Base-by-base conservation (phyloP, 192 early-diverging fungal genomes). In the Entomortierella parvispora region DNA sequence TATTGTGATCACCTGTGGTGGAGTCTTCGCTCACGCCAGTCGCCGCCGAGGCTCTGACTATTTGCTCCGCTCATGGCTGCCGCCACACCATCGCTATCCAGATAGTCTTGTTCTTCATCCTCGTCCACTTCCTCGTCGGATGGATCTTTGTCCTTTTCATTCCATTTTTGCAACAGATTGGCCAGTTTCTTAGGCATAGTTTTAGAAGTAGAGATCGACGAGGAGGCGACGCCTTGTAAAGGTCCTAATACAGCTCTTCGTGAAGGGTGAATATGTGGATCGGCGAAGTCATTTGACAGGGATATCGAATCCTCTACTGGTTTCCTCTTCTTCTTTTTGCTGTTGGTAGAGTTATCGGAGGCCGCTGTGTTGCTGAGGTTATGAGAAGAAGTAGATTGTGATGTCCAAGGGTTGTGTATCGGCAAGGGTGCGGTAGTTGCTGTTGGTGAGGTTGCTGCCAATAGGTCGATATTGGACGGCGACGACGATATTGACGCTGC, bases 131-230 rank as follows among this genome's bases (percentile, higher is more conserved):
- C 74, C 32, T 68, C 66, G 12, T 62, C 65, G 12, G 53, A 58
- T 52, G 31, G 32, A 9, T 58, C 59, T 28, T 40, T 8, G 32
- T 77, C 74, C 43, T 77, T 77, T 22, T 77, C 74, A 31, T 62
- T 68, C 74, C 74, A 77, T 34, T 59, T 68, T 46, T 77, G 74
- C 23, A 77, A 23, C 34, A 77, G 17, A 40, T 22, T 77, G 0
- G 74, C 74, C 26, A 77, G 31, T 40, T 77, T 77, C 48, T 68
- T 77, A 26, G 74, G 74, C 74, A 77, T 77, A 4, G 46, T 20
- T 23, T 77, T 77, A 4, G 69, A 56, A 12, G 69, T 15, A 22
- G 72, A 62, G 11, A 20, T 33, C 6, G 69, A 59, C 2, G 31
- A 32, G 15, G 51, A 29, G 2, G 31, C 3, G 17, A 23, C 28